Base-by-base conservation (phyloP, 169 alveolate genomes). In the Babesia ovis region DNA sequence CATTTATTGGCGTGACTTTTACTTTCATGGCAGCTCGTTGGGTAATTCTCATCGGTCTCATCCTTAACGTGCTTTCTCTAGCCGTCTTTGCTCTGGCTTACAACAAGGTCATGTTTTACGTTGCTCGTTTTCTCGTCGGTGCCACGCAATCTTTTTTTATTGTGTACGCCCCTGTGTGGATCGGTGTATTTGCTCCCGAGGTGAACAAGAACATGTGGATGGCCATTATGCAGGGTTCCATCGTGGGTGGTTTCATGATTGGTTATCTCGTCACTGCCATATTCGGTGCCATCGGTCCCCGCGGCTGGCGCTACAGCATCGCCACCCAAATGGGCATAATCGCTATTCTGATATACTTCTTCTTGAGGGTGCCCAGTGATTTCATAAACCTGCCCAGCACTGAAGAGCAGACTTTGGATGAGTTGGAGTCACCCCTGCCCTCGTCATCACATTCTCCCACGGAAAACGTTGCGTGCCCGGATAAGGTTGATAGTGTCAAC, bases 111-210 rank as follows among this genome's bases (percentile, higher is more conserved):
- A 54, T 89, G 68, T 88, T 94, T 76, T 95, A 90, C 73, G 22
- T 84, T 25, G 76, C 89, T 67, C 85, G 98, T 58, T 92, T 96
- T 69, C 68, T 90, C 43, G 82, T 92, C 57, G 99, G 99, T 20
- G 85, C 92, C 25, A 85, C 97, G 0, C 96, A 95, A 84, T 95
- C 98, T 0, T 90, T 95, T 54, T 91, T 94, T 48, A 95, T 94
- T 14, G 95, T 95, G 8, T 95, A 95, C 62, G 86, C 90, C 9
- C 99, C 99, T 0, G 98, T 95, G 3, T 96, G 99, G 98, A 94
- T 95, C 23, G 97, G 95, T 77, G 94, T 88, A 53, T 95, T 93
- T 59, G 92, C 98, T 8, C 98, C 99, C 2, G 77, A 61, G 5
- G 90, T 85, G 50, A 71, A 84, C 54, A 90, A 91, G 64, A 94